phyloP scores from a whole-genome alignment of 495 filamentous ascomycete species.

The Aspergillus avenaceus region DNA sequence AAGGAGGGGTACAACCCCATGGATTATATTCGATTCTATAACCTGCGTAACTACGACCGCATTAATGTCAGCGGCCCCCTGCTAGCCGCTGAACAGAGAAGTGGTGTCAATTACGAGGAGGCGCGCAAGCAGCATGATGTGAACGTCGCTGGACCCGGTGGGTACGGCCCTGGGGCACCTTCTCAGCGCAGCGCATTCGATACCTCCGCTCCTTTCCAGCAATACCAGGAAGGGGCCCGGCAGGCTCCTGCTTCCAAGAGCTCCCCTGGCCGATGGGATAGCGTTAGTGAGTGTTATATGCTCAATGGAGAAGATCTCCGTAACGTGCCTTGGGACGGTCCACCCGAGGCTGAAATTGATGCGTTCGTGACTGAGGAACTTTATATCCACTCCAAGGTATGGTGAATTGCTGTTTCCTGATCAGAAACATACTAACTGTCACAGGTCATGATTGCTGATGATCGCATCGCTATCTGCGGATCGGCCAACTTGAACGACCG shows the following conservation, averaged over 20 bases:
- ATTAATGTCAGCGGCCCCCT: conserved; percentile 70
- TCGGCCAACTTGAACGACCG: conserved; percentile 95
- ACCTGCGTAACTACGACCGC: conserved; percentile 87
- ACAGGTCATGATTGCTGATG: conserved; percentile 83
- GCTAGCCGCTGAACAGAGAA: conserved; percentile 57
- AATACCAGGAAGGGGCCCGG: conserved; percentile 68
- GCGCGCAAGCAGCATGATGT: conserved; percentile 66
- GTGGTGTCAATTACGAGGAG: conserved; percentile 70
- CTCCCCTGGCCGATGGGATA: conserved; percentile 60
- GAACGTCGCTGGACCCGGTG: conserved; percentile 28
- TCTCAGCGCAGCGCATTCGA: conserved; percentile 32
- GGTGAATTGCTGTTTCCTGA: background rate
- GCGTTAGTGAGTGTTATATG: conserved; percentile 82
- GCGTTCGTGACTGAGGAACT: conserved; percentile 91
- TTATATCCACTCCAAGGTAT: conserved; percentile 85
- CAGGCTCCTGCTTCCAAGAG: conserved; percentile 27
- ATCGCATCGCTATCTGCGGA: conserved; percentile 82
- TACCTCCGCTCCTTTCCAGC: conserved; percentile 43
- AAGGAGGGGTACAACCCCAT: conserved; percentile 68
- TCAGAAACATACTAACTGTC: conserved; percentile 12
- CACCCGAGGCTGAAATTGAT: conserved; percentile 70
- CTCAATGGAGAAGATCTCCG: conserved; percentile 70
- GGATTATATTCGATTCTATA: conserved; percentile 92
- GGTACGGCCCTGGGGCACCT: conserved; percentile 34
- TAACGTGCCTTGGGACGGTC: conserved; percentile 70